phyloP scores from a whole-genome alignment of 2,329 filamentous ascomycete species.

The Aspergillus sp. region DNA sequence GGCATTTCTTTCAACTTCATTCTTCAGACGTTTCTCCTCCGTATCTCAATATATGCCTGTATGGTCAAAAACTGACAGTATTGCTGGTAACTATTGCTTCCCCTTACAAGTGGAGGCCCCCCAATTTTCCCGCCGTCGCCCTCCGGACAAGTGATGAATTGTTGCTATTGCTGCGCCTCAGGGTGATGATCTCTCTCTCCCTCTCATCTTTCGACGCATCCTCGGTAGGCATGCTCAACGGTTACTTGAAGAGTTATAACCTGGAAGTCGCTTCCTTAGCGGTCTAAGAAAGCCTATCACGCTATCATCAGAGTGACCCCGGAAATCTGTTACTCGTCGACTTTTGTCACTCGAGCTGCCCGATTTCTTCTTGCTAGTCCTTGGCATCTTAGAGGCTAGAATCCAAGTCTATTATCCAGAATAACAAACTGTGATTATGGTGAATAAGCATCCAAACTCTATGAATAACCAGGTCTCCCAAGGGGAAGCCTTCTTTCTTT shows the following conservation, averaged over 20 bases:
- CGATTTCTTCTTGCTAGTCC: slow-evolving; percentile 7
- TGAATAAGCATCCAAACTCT: not conserved
- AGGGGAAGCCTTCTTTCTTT: no score
- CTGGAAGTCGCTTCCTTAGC: not conserved
- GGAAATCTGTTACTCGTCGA: slow-evolving; percentile 11
- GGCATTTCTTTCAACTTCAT: not conserved
- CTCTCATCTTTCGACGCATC: no score
- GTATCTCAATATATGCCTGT: no score
- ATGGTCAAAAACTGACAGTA: no score
- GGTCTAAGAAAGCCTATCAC: slow-evolving; percentile 15
- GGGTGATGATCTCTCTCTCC: not conserved
- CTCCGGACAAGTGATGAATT: not conserved
- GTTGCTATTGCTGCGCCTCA: not conserved
- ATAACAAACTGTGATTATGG: not conserved
- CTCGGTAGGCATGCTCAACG: no score
- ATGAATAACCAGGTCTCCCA: not conserved
- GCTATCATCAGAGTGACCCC: not conserved
- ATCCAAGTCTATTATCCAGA: not conserved
- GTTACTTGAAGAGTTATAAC: no score
- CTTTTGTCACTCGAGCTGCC: slow-evolving; percentile 5
- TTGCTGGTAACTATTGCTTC: not conserved
- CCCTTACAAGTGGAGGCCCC: not conserved
- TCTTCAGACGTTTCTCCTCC: not conserved
- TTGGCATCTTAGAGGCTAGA: not conserved
- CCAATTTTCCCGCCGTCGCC: not conserved